These are phyloP conservation scores for Xanthoceras sorbifolium DNA, from an alignment of 345 rosid genomes.

Conservation along the genomic window DNA sequence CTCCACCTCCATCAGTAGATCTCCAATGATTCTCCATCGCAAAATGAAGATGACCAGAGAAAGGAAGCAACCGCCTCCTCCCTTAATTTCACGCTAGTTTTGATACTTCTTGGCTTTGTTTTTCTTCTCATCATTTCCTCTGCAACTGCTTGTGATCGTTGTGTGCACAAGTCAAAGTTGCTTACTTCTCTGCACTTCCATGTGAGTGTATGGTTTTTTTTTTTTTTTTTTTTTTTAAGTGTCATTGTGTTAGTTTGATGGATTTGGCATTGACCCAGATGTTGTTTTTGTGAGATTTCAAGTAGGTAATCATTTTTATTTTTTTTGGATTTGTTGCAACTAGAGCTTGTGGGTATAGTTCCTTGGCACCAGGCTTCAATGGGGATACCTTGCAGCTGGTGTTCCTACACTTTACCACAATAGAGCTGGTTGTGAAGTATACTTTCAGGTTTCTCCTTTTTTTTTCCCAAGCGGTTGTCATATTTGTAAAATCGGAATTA, in stretches of 20 bases:
- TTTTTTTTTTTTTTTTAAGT: too few relatives aligned
- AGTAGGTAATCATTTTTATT: slow-evolving; percentile 28
- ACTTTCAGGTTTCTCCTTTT: slow-evolving; percentile 58
- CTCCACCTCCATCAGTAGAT: too few relatives aligned
- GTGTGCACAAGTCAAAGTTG: slow-evolving; percentile 66
- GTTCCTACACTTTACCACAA: slow-evolving; percentile 72
- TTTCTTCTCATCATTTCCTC: slow-evolving; percentile 41
- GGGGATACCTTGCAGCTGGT: slow-evolving; percentile 77
- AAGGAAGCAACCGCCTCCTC: too few relatives aligned
- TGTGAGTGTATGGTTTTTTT: slow-evolving; percentile 34
- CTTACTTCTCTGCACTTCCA: slow-evolving; percentile 71
- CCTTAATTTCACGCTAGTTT: too few relatives aligned
- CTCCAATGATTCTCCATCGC: too few relatives aligned
- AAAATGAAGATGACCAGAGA: too few relatives aligned
- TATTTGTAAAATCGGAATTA: too few relatives aligned
- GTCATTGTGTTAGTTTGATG: too few relatives aligned
- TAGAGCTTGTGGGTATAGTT: slow-evolving; percentile 92
- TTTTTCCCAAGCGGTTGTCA: neutral
- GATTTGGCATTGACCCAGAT: slow-evolving; percentile 29
- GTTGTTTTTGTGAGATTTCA: slow-evolving; percentile 20
- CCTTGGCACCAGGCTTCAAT: slow-evolving; percentile 62
- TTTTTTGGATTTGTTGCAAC: slow-evolving; percentile 48
- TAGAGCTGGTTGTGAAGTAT: slow-evolving; percentile 90
- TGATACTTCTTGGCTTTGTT: slow-evolving; percentile 39
- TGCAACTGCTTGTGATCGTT: slow-evolving; percentile 80